Conservation (phyloP, 306 rosid species). For the Begonia masoniana region DNA sequence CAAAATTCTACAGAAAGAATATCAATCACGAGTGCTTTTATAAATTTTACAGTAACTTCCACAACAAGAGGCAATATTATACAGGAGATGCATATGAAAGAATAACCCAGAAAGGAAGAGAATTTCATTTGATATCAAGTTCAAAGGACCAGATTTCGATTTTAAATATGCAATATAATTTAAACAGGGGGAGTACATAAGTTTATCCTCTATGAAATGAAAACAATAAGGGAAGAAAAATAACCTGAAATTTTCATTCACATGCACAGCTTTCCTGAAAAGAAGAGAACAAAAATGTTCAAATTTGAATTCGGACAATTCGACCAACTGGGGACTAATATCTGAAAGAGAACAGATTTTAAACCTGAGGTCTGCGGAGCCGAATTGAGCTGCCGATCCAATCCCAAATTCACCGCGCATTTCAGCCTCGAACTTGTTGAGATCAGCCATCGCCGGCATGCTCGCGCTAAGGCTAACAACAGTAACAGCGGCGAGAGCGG, state of each 20-base stretch:
- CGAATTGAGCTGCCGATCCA: conserved; percentile 90
- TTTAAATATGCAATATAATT: too few species aligned
- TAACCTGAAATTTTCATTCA: conserved; percentile 91
- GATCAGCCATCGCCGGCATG: conserved; percentile 79
- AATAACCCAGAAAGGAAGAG: too few species aligned
- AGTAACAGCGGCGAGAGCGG: conserved; percentile 51
- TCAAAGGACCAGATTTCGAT: conserved; percentile 12
- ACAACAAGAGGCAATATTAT: too few species aligned
- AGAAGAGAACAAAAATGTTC: conserved; percentile 3
- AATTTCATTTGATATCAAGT: background rate
- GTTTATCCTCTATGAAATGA: too few species aligned
- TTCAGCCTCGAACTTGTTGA: conserved; percentile 73
- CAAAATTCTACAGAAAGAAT: too few species aligned
- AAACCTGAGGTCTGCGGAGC: conserved; percentile 83
- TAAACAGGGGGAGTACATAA: too few species aligned
- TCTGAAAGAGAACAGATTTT: conserved; percentile 6
- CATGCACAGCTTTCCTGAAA: conserved; percentile 68
- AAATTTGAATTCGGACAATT: too few species aligned
- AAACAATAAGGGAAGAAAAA: background rate
- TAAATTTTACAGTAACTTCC: too few species aligned
- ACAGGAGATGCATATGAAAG: too few species aligned
- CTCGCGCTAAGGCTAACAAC: conserved; percentile 42
- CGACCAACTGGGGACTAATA: too few species aligned
- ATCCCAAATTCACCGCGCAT: conserved; percentile 85
- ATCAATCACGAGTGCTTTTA: too few species aligned